Conservation (phyloP, 2,329 filamentous ascomycete species). For the Cladophialophora immunda region DNA sequence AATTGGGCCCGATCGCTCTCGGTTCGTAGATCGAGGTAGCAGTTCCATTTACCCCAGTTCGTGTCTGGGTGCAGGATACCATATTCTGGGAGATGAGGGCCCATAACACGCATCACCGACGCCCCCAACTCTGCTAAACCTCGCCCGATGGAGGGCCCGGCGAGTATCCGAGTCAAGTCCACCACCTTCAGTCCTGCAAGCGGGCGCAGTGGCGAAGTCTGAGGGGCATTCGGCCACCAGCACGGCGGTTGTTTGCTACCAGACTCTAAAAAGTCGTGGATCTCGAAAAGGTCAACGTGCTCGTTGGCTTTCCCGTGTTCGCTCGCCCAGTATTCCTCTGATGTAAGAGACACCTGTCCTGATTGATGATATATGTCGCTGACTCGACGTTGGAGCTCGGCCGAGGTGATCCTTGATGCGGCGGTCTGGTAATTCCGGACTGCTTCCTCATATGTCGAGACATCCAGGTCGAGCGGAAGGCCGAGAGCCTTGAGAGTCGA, state of each 20-base stretch:
- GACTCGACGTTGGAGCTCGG: not conserved
- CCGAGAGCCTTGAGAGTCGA: not conserved
- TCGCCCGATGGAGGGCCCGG: too few species aligned
- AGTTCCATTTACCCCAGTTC: conserved; percentile 74
- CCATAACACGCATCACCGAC: too few species aligned
- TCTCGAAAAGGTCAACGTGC: conserved; percentile 55
- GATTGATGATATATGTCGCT: not conserved
- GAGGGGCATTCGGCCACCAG: too few species aligned
- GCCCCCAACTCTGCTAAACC: too few species aligned
- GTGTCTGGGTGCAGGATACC: conserved; percentile 72
- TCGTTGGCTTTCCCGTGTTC: conserved; percentile 57
- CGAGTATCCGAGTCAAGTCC: too few species aligned
- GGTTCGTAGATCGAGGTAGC: conserved; percentile 62
- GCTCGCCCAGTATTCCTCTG: conserved; percentile 27
- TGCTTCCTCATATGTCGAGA: conserved; percentile 4
- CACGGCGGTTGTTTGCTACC: too few species aligned
- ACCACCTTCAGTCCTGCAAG: too few species aligned
- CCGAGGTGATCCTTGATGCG: not conserved
- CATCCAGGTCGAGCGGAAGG: not conserved
- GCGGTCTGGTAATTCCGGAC: not conserved
- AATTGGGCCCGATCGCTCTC: conserved; percentile 51
- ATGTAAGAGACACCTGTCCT: not conserved
- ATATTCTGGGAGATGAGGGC: too few species aligned
- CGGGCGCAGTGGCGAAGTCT: too few species aligned
- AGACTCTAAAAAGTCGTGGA: conserved; percentile 37